Evolutionary conservation across 805 yeast genomes (phyloP).

Genomic region (Maudiozyma barnettii): DNA sequence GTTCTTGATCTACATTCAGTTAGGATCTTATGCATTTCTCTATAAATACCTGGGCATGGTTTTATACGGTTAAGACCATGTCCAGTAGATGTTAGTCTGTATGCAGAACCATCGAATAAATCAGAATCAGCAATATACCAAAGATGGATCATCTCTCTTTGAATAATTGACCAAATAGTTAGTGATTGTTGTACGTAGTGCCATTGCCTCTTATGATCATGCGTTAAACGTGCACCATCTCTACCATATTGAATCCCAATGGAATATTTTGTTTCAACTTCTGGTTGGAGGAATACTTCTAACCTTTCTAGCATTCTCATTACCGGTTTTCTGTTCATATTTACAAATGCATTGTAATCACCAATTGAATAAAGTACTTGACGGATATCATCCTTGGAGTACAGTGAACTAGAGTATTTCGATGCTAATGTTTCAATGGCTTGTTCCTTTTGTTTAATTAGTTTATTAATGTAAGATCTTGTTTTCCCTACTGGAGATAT

Average conservation of each 20-base stretch:
- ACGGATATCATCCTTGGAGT: constrained; percentile 52
- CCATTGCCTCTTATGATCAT: constrained; percentile 62
- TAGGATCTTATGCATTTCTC: constrained; percentile 62
- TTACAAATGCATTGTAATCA: constrained; percentile 64
- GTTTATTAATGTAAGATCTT: constrained; percentile 43
- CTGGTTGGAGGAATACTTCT: constrained; percentile 38
- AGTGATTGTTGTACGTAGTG: constrained; percentile 69
- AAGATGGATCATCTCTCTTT: constrained; percentile 65
- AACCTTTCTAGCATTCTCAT: constrained; percentile 49
- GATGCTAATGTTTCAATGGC: constrained; percentile 53
- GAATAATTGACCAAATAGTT: constrained; percentile 65
- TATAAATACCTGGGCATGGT: constrained; percentile 57
- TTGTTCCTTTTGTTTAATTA: constrained; percentile 57
- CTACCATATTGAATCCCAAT: constrained; percentile 59
- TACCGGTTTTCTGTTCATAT: constrained; percentile 61
- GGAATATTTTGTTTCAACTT: constrained; percentile 33
- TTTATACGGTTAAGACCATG: constrained; percentile 75
- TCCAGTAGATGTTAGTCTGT: constrained; percentile 61
- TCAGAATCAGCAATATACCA: constrained; percentile 76
- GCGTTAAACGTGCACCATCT: constrained; percentile 64
- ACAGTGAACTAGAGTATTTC: constrained; percentile 36
- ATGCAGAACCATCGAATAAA: constrained; percentile 44
- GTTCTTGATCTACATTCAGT: constrained; percentile 54
- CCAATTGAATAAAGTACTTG: constrained; percentile 70
- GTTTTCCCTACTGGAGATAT: constrained; percentile 51